Base-by-base conservation (phyloP, 371 early-diverging fungal species). In the Chytridiales sp. region DNA sequence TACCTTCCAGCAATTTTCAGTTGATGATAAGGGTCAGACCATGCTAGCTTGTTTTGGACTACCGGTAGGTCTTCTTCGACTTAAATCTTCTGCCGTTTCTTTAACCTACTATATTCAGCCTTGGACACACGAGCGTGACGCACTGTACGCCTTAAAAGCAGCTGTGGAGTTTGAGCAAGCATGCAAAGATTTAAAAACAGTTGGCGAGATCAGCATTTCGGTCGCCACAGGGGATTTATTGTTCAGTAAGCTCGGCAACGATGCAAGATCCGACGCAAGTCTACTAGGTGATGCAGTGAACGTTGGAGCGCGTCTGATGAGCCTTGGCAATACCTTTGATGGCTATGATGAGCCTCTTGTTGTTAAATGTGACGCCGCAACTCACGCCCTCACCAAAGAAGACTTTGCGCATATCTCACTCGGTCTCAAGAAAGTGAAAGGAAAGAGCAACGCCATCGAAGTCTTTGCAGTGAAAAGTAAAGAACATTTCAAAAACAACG, bases 201-300 rank as follows among this genome's bases (percentile, higher is more conserved):
- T 17, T 17, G 11, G 11, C 17, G 17, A 17, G 38, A 9, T 9
- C 17, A 38, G 17, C 38, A 38, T 38, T 24, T 29, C 41, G 17
- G 29, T 54, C 17, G 39, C 54, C 4, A 54, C 54, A n/a, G 54
- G 54, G 4, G 54, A 54, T 24, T 42, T 54, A 3, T 42, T 54
- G 8, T 54, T 54, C 54, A 41, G 41, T 4, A 41, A 41, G 34
- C 54, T 54, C 4, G 54, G 54, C n/a, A 54, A 54, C 42, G 13
- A 4, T 4, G 5, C 35, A 4, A 39, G 54, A n/a, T 41, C 41
- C 35, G 54, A 54, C 27, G 54, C 54, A 34, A 42, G 54, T 8
- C 54, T 54, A 29, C 54, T 54, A 15, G 54, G 54, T 19, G 54
- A 54, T 41, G 54, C 41, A 5, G 54, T 54, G 6, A 54, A 54